Percentiles rank a stretch among this genome's conserved stretches.
phyloP scores from a whole-genome alignment of 2,329 filamentous ascomycete species.

The Alternaria incomplexa region DNA sequence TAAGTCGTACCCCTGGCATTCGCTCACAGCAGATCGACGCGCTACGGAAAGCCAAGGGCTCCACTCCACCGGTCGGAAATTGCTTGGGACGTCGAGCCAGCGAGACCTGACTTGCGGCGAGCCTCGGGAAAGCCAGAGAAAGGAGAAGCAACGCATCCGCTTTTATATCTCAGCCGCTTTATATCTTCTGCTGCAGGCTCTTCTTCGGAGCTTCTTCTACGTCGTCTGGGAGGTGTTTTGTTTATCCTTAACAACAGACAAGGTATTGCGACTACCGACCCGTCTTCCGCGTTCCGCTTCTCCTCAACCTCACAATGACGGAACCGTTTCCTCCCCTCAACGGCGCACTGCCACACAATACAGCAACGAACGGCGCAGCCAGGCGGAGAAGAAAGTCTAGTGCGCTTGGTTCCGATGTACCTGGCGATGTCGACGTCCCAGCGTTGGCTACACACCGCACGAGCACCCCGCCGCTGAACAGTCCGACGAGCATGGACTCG shows the following conservation, averaged over 20 bases:
- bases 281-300: background rate
- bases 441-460: conserved; percentile 55
- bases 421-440: conserved; percentile 59
- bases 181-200: background rate
- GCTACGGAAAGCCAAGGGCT: background rate
- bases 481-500: conserved; percentile 20
- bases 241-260: background rate
- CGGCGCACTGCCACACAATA: conserved; percentile 21
- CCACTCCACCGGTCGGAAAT: conserved; percentile 4
- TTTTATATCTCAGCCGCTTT: background rate
- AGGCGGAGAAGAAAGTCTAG: conserved; percentile 53
- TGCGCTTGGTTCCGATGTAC: conserved; percentile 58
- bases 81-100: background rate
- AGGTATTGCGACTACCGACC: background rate
- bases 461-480: conserved; percentile 26
- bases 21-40: background rate
- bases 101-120: background rate
- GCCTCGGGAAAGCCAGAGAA: conserved; percentile 6
- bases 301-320: conserved; percentile 20
- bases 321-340: conserved; percentile 45
- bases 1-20: conserved; percentile 1
- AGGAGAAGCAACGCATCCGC: conserved; percentile 3
- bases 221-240: background rate
- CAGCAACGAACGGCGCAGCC: conserved; percentile 17
- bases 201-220: background rate